Evolutionary conservation across 257 asterid genomes (phyloP).

Genomic region (Knoxia roxburghii): DNA sequence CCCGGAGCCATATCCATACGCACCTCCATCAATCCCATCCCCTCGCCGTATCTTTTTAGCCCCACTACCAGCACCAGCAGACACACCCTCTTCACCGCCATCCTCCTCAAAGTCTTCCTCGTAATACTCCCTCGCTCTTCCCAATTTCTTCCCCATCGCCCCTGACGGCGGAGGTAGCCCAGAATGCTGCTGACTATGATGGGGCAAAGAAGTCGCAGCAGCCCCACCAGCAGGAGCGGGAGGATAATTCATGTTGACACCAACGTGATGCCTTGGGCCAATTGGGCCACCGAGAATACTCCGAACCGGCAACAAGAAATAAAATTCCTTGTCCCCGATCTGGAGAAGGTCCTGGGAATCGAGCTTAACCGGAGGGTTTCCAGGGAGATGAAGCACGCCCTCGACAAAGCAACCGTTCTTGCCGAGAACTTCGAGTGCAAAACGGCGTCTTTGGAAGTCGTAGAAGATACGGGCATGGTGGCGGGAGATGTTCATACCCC

Average conservation of each 20-base stretch:
- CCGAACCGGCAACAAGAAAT: constrained; percentile 74
- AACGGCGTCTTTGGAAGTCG: constrained; percentile 97
- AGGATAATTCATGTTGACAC: constrained; percentile 30
- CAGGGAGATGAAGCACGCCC: constrained; percentile 90
- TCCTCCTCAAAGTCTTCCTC: constrained; percentile 60
- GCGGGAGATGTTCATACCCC: constrained; percentile 99
- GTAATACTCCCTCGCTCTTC: constrained; percentile 55
- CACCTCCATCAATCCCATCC: constrained; percentile 52
- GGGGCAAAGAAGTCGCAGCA: constrained; percentile 27
- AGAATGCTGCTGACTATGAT: constrained; percentile 35
- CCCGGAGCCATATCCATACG: constrained; percentile 58
- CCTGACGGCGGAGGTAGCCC: constrained; percentile 43
- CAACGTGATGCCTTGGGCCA: constrained; percentile 62
- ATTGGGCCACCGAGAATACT: constrained; percentile 84
- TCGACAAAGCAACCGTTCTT: constrained; percentile 95
- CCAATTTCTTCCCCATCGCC: constrained; percentile 60
- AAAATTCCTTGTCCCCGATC: constrained; percentile 92
- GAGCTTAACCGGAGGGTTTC: constrained; percentile 73
- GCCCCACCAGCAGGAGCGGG: constrained; percentile 18
- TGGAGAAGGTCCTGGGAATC: constrained; percentile 93
- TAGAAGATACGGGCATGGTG: constrained; percentile 98
- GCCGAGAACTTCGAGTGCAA: constrained; percentile 93
- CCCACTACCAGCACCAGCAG: constrained; percentile 32
- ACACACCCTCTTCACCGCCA: constrained; percentile 45
- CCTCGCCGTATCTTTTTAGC: constrained; percentile 49